These are phyloP conservation scores for Lepiota venenata DNA, from an alignment of 768 basidiomycete species.

Conservation along the genomic window DNA sequence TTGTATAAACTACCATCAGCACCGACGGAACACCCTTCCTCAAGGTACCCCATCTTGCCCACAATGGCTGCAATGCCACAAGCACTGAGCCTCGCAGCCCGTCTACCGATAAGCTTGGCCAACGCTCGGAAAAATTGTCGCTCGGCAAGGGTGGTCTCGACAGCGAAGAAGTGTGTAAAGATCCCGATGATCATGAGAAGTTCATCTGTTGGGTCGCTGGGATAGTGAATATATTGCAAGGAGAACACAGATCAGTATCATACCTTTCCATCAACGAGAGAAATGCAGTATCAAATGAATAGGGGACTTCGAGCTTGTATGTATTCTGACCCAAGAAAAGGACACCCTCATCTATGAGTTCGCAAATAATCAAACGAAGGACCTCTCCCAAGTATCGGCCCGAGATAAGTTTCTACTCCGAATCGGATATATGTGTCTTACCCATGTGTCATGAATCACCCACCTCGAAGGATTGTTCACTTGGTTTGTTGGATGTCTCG, in stretches of 20 bases:
- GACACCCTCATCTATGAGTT: constrained; percentile 95
- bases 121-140: constrained; percentile 96
- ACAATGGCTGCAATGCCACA: constrained; percentile 98
- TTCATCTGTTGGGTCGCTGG: constrained; percentile 93
- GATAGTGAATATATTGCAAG: not conserved
- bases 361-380: constrained; percentile 89
- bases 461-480: constrained; percentile 92
- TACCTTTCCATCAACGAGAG: constrained; percentile 95
- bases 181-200: constrained; percentile 96
- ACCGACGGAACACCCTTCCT: constrained; percentile 85
- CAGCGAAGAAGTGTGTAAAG: constrained; percentile 94
- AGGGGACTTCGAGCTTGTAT: constrained; percentile 94
- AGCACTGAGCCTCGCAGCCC: constrained; percentile 87
- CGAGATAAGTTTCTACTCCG: constrained; percentile 83
- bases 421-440: not conserved
- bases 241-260: constrained; percentile 4
- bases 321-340: constrained; percentile 98
- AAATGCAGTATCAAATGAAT: constrained; percentile 95
- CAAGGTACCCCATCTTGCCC: constrained; percentile 90
- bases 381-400: constrained; percentile 97
- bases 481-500: constrained; percentile 93
- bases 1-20: constrained; percentile 97
- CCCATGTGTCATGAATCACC: constrained; percentile 10
- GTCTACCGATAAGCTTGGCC: constrained; percentile 82
- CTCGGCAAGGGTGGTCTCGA: constrained; percentile 95